phyloP scores from a whole-genome alignment of 257 asterid species.

The Penstemon eatonii region DNA sequence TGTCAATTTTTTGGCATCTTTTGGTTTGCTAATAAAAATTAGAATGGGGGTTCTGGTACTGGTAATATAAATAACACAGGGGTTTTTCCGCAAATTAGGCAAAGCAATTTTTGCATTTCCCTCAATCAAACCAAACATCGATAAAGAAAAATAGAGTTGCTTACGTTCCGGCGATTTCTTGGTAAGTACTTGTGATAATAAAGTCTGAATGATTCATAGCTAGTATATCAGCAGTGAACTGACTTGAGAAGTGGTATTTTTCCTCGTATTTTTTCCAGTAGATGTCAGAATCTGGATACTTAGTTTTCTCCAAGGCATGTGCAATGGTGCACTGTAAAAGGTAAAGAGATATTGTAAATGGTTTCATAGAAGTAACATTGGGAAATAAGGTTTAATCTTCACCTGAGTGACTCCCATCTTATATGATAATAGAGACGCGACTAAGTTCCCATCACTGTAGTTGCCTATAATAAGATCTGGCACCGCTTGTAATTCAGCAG shows the following conservation, averaged over 20 bases:
- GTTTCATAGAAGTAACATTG: slow-evolving; percentile 1
- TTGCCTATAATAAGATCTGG: slow-evolving; percentile 92
- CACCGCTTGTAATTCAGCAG: slow-evolving; percentile 87
- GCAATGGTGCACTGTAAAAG: slow-evolving; percentile 89
- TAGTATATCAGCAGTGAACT: slow-evolving; percentile 93
- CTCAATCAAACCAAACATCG: not conserved
- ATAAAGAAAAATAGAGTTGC: slow-evolving; percentile 29
- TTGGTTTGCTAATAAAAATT: too few species aligned
- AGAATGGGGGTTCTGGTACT: too few species aligned
- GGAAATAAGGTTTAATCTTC: slow-evolving; percentile 13
- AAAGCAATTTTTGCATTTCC: too few species aligned
- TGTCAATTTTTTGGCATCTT: too few species aligned
- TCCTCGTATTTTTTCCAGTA: slow-evolving; percentile 89
- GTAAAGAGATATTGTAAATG: slow-evolving; percentile 2
- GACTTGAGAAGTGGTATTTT: slow-evolving; percentile 92
- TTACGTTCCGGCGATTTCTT: slow-evolving; percentile 99
- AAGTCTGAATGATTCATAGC: slow-evolving; percentile 97
- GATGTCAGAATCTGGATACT: slow-evolving; percentile 96
- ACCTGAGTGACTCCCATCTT: slow-evolving; percentile 97
- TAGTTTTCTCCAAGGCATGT: slow-evolving; percentile 96
- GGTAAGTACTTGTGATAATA: slow-evolving; percentile 95
- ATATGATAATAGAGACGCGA: slow-evolving; percentile 82
- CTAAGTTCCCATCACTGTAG: slow-evolving; percentile 98
- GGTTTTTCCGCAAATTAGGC: too few species aligned
- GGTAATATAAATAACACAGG: too few species aligned